phyloP scores from a whole-genome alignment of 495 filamentous ascomycete genomes.

The Penicillium chermesinum region DNA sequence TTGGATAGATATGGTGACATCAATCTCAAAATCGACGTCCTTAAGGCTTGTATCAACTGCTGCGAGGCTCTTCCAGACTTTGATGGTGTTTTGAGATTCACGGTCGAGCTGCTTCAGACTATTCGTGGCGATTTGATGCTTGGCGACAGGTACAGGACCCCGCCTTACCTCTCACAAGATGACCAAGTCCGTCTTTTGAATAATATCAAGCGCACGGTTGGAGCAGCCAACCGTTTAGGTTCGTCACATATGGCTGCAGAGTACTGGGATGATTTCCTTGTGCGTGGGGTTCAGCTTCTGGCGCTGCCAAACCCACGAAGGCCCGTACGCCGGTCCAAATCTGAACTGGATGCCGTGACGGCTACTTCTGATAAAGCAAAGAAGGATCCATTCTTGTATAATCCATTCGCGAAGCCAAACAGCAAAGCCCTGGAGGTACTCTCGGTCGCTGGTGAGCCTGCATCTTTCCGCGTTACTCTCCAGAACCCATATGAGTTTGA shows the following conservation, averaged over 20 bases:
- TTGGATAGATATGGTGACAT: constrained; percentile 42
- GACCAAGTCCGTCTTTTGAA: constrained; percentile 77
- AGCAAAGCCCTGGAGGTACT: constrained; percentile 57
- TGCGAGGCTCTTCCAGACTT: constrained; percentile 94
- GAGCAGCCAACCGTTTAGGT: constrained; percentile 68
- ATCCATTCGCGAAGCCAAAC: constrained; percentile 71
- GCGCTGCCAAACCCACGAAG: constrained; percentile 46
- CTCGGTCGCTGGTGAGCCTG: constrained; percentile 70
- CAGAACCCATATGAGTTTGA: constrained; percentile 96
- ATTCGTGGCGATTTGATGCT: constrained; percentile 72
- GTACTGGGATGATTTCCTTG: constrained; percentile 95
- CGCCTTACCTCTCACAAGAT: constrained; percentile 68
- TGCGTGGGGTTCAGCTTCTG: constrained; percentile 71
- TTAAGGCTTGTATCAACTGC: constrained; percentile 79
- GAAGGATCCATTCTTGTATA: constrained; percentile 87
- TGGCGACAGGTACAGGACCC: constrained; percentile 34
- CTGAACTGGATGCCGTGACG: constrained; percentile 61
- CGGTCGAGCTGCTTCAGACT: constrained; percentile 73
- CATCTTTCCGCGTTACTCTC: constrained; percentile 71
- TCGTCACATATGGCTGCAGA: constrained; percentile 64
- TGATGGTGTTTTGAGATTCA: constrained; percentile 78
- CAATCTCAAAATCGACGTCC: constrained; percentile 74
- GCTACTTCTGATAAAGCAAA: constrained; percentile 44
- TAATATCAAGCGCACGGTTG: constrained; percentile 79
- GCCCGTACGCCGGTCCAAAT: constrained; percentile 67